A percentile compares a stretch with the other conserved stretches of the same genome.
These are phyloP conservation scores for Fomes fomentarius DNA, from an alignment of 1,284 basidiomycete species.

Conservation along the genomic window DNA sequence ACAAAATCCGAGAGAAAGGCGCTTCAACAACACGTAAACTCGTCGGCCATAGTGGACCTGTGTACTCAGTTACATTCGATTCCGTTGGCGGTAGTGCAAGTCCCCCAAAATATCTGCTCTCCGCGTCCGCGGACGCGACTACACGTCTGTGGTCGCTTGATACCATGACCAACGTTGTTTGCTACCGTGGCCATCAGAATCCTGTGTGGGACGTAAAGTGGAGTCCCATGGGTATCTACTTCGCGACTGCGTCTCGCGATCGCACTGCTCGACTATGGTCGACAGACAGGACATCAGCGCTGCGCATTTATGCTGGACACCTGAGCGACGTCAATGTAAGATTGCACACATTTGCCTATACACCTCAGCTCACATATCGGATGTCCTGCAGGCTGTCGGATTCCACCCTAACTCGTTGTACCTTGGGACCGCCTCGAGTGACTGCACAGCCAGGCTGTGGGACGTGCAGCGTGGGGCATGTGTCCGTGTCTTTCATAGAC, in stretches of 20 bases:
- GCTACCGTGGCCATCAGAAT: conserved; percentile 95
- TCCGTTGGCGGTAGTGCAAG: conserved; percentile 86
- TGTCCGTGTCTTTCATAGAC: conserved; percentile 94
- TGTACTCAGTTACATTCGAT: conserved; percentile 95
- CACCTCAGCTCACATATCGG: background rate
- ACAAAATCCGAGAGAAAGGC: conserved; percentile 76
- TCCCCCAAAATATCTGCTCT: conserved; percentile 88
- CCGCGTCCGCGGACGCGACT: conserved; percentile 93
- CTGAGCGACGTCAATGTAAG: conserved; percentile 96
- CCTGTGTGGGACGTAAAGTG: conserved; percentile 99
- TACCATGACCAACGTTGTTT: conserved; percentile 91
- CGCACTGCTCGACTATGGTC: conserved; percentile 96
- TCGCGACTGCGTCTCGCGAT: conserved; percentile 94
- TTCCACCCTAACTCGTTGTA: conserved; percentile 99
- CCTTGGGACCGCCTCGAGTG: conserved; percentile 95
- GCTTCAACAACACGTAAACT: conserved; percentile 88
- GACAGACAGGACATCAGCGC: conserved; percentile 86
- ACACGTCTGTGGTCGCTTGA: conserved; percentile 95
- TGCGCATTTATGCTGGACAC: conserved; percentile 96
- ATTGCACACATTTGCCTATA: background rate
- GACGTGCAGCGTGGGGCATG: conserved; percentile 97
- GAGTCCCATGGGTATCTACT: conserved; percentile 98
- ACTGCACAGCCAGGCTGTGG: conserved; percentile 96
- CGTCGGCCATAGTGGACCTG: conserved; percentile 95
- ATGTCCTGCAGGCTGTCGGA: conserved; percentile 73